Base-by-base conservation (phyloP, 176 grass and related monocot species). In the Pharus latifolius region DNA sequence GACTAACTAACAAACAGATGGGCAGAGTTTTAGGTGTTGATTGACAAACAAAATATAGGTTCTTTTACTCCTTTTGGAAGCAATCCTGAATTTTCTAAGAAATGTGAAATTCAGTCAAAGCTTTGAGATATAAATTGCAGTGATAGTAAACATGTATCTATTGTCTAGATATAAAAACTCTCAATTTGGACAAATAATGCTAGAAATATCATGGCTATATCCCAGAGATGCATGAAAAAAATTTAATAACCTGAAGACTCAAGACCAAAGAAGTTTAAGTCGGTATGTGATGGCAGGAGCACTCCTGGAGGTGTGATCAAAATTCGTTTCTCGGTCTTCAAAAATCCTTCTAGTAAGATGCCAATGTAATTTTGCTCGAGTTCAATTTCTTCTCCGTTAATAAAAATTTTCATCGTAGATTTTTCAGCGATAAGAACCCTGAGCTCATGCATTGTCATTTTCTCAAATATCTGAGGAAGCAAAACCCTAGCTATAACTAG, bases 271-370 rank as follows among this genome's bases (percentile, higher is more conserved):
- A 79, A 76, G 58, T 54, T 81, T 72, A 82, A 50, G 29, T 97
- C 86, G 8, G 63, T 80, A 27, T 78, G 70, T n/a, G 67, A 65
- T 19, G 65, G 75, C 18, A 98, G 49, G 45, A 98, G 75, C 51
- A 84, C 78, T n/a, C 61, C 83, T 29, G 94, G 89, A 74, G 89
- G 48, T 20, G 78, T 81, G 56, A 98, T 80, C 56, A 98, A 69
- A 54, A 19, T 82, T 73, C 56, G 84, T 46, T 60, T 71, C 23
- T 65, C 34, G 19, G 62, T 77, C 85, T 77, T 89, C 78, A 98
- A 59, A 85, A 91, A 98, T 23, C 94, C 90, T 78, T 98, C 89
- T 49, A 98, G 77, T 54, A 98, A 85, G 87, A 98, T 88, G 50
- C 84, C 67, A 38, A 88, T 16, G 78, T 63, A 60, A 71, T 83